Conservation (phyloP, 176 grass and related monocot genomes). For the Themeda triandra region DNA sequence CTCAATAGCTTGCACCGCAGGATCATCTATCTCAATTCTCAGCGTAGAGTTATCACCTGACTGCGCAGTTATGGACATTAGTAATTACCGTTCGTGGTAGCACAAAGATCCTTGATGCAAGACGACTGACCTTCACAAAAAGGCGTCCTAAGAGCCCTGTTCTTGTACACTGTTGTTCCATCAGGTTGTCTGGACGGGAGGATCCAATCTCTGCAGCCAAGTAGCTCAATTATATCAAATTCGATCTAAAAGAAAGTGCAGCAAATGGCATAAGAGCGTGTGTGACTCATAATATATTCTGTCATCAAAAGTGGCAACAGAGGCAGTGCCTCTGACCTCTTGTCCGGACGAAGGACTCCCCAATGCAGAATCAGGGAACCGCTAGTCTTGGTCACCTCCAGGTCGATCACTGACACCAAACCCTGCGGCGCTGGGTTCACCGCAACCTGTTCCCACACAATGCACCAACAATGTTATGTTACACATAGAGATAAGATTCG, state of each 20-base stretch:
- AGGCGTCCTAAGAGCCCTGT: conserved; percentile 70
- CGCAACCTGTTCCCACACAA: conserved; percentile 47
- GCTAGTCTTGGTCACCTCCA: conserved; percentile 62
- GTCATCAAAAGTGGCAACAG: not conserved
- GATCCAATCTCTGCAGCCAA: conserved; percentile 69
- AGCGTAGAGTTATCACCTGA: conserved; percentile 68
- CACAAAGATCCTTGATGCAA: not conserved
- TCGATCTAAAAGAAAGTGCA: not conserved
- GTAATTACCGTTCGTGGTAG: not conserved
- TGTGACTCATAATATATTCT: not conserved
- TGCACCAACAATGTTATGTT: not conserved
- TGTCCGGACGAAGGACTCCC: conserved; percentile 57
- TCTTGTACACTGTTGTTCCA: conserved; percentile 71
- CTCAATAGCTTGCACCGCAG: conserved; percentile 71
- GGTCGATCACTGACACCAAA: conserved; percentile 39
- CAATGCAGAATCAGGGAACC: conserved; percentile 78
- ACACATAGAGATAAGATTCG: not conserved
- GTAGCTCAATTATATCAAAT: conserved; percentile 1
- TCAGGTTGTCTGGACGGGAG: conserved; percentile 61
- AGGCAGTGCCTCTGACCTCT: conserved; percentile 35
- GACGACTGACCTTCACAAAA: conserved; percentile 73
- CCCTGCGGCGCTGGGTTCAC: conserved; percentile 40
- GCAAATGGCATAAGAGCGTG: not conserved
- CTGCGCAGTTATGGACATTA: conserved; percentile 36
- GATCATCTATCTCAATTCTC: conserved; percentile 82